These are phyloP conservation scores for Suillus sp. DNA, from an alignment of 768 basidiomycete species.

Conservation along the genomic window DNA sequence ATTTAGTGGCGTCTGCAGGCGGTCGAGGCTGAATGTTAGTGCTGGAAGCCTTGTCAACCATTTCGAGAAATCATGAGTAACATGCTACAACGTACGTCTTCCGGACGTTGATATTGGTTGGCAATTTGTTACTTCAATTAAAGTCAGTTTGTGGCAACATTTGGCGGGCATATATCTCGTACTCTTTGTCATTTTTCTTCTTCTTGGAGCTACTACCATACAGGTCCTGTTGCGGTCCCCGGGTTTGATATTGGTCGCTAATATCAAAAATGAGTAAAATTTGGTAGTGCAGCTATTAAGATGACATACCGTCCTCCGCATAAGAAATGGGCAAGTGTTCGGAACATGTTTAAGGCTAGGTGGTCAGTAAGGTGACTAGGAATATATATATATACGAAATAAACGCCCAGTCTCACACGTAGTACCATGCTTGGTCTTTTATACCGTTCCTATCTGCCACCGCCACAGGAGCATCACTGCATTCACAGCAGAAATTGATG, in stretches of 20 bases:
- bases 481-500: background rate
- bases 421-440: background rate
- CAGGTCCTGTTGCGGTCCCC: background rate
- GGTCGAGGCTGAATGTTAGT: background rate
- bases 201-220: background rate
- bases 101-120: background rate
- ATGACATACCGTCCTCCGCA: constrained; percentile 1
- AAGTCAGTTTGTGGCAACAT: background rate
- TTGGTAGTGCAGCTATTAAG: background rate
- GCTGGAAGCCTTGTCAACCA: background rate
- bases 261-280: background rate
- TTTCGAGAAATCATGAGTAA: background rate
- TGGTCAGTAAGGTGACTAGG: background rate
- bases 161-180: background rate
- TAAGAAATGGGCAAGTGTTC: background rate
- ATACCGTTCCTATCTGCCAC: background rate
- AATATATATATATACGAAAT: background rate
- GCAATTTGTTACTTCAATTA: background rate
- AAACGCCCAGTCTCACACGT: background rate
- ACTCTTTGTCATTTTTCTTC: background rate
- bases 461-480: background rate
- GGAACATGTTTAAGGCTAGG: background rate
- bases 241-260: background rate
- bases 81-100: background rate
- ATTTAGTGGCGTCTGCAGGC: background rate